Conservation (phyloP, 768 basidiomycete genomes). For the Mycena rebaudengoi region DNA sequence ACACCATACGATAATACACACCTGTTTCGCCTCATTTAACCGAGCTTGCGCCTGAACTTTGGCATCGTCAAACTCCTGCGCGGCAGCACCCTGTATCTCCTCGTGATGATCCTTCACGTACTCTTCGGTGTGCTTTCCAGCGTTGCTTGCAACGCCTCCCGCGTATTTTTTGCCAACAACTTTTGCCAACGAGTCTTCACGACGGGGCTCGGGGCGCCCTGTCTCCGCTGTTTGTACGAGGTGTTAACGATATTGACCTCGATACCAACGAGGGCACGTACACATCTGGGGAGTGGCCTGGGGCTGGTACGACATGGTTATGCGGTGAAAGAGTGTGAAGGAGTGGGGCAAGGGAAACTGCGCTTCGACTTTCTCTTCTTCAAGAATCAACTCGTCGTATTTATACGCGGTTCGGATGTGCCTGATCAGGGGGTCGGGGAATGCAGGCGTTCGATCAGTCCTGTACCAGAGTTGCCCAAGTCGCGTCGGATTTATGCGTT, state of each 20-base stretch:
- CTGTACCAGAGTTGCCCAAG: too few species aligned
- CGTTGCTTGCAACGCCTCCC: conserved; percentile 20
- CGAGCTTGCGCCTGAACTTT: conserved; percentile 17
- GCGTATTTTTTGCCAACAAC: conserved; percentile 27
- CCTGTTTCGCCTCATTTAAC: conserved; percentile 22
- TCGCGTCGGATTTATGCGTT: too few species aligned
- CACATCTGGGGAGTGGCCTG: conserved; percentile 23
- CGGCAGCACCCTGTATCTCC: conserved; percentile 8
- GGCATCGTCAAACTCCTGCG: conserved; percentile 16
- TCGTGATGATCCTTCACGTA: conserved; percentile 24
- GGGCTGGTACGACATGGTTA: conserved; percentile 26
- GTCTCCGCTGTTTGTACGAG: conserved; percentile 7
- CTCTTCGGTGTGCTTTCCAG: conserved; percentile 22
- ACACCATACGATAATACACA: not conserved
- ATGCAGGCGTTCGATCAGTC: too few species aligned
- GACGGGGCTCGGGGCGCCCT: conserved; percentile 2
- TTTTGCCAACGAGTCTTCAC: conserved; percentile 21
- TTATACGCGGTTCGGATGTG: too few species aligned
- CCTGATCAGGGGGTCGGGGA: too few species aligned
- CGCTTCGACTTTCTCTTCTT: too few species aligned
- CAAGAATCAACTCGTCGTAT: too few species aligned
- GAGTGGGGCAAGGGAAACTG: too few species aligned
- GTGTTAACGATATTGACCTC: not conserved
- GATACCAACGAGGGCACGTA: not conserved
- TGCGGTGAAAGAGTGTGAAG: conserved; percentile 15